Percentiles rank a stretch among this genome's conserved stretches.
Evolutionary conservation across 805 yeast species (phyloP).

Genomic region (Teunomyces barrocoloradensis): DNA sequence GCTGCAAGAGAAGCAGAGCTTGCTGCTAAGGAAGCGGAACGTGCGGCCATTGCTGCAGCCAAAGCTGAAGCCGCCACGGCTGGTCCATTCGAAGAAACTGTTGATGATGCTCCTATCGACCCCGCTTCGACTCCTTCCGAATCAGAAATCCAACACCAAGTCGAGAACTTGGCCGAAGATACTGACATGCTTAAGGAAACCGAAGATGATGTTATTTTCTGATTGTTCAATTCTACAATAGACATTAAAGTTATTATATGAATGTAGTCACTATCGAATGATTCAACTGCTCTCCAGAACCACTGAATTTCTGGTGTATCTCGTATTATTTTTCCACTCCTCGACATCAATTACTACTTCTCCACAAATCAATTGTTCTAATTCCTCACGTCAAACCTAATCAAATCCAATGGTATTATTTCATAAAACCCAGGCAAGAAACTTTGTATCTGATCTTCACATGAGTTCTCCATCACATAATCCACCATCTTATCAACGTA

Average conservation of each 20-base stretch:
- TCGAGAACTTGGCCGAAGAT: slow-evolving; percentile 24
- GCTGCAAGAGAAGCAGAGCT: slow-evolving; percentile 13
- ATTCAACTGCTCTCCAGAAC: slow-evolving; percentile 97
- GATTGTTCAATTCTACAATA: slow-evolving; percentile 7
- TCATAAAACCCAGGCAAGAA: slow-evolving; percentile 87
- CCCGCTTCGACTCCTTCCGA: slow-evolving; percentile 9
- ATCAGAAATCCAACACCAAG: slow-evolving; percentile 26
- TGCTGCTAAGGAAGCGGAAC: slow-evolving; percentile 14
- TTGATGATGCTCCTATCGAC: background rate
- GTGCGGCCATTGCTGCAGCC: slow-evolving; percentile 16
- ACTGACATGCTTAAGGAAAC: slow-evolving; percentile 37
- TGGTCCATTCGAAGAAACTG: background rate
- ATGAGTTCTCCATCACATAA: slow-evolving; percentile 77
- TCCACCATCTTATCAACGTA: slow-evolving; percentile 85
- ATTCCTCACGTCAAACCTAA: slow-evolving; percentile 88
- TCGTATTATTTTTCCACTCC: slow-evolving; percentile 90
- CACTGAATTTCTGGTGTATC: slow-evolving; percentile 86
- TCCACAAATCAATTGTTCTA: slow-evolving; percentile 89
- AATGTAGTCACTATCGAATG: slow-evolving; percentile 72
- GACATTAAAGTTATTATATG: background rate
- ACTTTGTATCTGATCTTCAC: slow-evolving; percentile 81
- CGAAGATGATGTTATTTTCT: slow-evolving; percentile 48
- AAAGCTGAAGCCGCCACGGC: background rate
- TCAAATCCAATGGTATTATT: slow-evolving; percentile 76
- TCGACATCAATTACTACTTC: slow-evolving; percentile 93